Base-by-base conservation (phyloP, 345 rosid genomes). In the Toxicodendron radicans region DNA sequence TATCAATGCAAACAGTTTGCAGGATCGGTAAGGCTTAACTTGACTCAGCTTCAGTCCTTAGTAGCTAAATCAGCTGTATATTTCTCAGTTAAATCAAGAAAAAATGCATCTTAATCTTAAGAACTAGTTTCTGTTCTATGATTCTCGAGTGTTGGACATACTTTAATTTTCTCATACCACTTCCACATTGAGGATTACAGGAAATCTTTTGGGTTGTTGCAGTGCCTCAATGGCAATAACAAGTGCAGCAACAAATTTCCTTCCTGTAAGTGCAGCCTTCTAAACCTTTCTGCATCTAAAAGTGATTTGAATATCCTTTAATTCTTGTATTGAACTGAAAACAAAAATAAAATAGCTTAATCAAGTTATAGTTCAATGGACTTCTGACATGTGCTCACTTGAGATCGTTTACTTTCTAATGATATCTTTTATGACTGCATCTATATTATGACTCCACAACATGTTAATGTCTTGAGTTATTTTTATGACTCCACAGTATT, bases 231-330 rank as follows among this genome's bases (percentile, higher is more conserved):
- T 16, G 71, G 72, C 58, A 58, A 81, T 75, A 73, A 64, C 38
- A 66, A 86, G 60, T 88, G 92, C 70, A 13, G 73, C 73, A 73
- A 75, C 66, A 83, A 81, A 74, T 59, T 76, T n/a, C 79, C 75
- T 46, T 73, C 84, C 70, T 58, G 91, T 84, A 69, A 83, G 89
- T 78, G 30, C 35, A 66, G 52, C 46, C 51, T 58, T 71, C 48
- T 14, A 53, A 64, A 49, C 13, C 48, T 71, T 57, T 38, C 43
- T 6, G 45, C 54, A 24, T 2, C 13, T 24, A 64, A 46, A 54
- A 56, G 20, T 76, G 51, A 13, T 60, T 32, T 45, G 17, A 43
- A 32, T 24, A 48, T 33, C 57, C 17, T 66, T 32, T 49, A 59
- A 35, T 49, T 49, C 16, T 10, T 11, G 1, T 16, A 49, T 49